phyloP scores from a whole-genome alignment of 495 filamentous ascomycete genomes.

The Penicillium parvum region DNA sequence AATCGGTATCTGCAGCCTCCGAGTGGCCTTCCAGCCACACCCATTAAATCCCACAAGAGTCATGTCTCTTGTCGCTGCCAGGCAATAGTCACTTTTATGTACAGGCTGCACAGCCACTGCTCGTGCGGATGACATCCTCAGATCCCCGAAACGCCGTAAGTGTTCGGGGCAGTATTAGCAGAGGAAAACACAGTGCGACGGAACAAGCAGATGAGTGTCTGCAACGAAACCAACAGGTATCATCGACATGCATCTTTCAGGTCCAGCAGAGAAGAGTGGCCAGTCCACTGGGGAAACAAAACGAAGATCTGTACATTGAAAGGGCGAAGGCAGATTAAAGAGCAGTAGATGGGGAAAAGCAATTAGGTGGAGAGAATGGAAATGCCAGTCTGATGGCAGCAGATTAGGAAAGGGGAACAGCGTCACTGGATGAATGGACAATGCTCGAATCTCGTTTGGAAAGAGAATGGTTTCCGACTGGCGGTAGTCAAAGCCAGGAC shows the following conservation, averaged over 20 bases:
- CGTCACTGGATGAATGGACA: conserved; percentile 1
- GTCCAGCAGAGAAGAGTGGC: conserved; percentile 19
- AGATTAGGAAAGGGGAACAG: conserved; percentile 4
- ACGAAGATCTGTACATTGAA: conserved; percentile 31
- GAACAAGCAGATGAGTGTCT: conserved; percentile 1
- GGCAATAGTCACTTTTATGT: conserved; percentile 29
- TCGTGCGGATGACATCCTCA: conserved; percentile 13
- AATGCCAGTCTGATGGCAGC: conserved; percentile 17
- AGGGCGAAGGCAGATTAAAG: conserved; percentile 35
- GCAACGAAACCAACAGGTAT: conserved; percentile 8
- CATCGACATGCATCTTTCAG: conserved; percentile 27
- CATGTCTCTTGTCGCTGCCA: conserved; percentile 17
- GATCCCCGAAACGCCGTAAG: neutral
- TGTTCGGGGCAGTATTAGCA: neutral
- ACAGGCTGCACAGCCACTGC: conserved; percentile 36
- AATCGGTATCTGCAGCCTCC: conserved; percentile 33
- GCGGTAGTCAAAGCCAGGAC: conserved; percentile 16
- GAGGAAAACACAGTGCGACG: conserved; percentile 5
- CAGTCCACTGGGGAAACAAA: conserved; percentile 13
- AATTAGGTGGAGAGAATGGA: conserved; percentile 25
- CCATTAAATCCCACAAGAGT: conserved; percentile 24
- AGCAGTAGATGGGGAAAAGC: conserved; percentile 26
- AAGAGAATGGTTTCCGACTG: neutral
- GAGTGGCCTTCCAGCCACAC: conserved; percentile 19
- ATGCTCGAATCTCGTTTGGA: neutral